Conservation (phyloP, 108 stramenopile genomes). For the Craspedostauros australis region DNA sequence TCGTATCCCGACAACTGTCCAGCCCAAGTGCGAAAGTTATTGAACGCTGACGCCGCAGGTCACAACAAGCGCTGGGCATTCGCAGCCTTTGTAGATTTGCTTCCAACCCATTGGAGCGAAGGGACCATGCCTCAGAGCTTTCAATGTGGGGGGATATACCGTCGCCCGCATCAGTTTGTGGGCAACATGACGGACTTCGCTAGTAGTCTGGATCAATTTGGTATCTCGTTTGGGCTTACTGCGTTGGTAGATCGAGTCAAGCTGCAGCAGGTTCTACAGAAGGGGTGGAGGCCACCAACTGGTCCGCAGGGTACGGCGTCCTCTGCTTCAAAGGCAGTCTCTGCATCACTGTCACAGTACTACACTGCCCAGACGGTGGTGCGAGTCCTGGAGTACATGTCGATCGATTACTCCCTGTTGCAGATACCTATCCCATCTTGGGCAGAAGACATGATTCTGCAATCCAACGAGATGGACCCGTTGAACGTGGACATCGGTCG, state of each 20-base stretch:
- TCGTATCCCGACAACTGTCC: slow-evolving; percentile 27
- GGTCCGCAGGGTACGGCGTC: too few relatives aligned
- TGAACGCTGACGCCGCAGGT: too few relatives aligned
- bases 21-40: too few relatives aligned
- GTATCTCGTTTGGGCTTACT: too few relatives aligned
- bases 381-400: slow-evolving; percentile 45
- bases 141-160: slow-evolving; percentile 35
- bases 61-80: too few relatives aligned
- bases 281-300: too few relatives aligned
- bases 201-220: too few relatives aligned
- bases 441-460: slow-evolving; percentile 59
- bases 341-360: slow-evolving; percentile 17
- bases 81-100: slow-evolving; percentile 36
- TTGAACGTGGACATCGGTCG: too few relatives aligned
- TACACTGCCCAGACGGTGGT: slow-evolving; percentile 49
- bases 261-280: too few relatives aligned
- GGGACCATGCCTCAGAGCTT: slow-evolving; percentile 42
- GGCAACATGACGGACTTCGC: slow-evolving; percentile 44
- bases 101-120: too few relatives aligned
- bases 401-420: slow-evolving; percentile 51
- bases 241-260: too few relatives aligned
- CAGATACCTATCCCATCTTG: slow-evolving; percentile 42
- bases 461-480: too few relatives aligned
- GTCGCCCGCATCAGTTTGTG: slow-evolving; percentile 35
- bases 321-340: slow-evolving; percentile 21